phyloP scores from a whole-genome alignment of 805 yeast genomes.

The Yarrowia sp. region DNA sequence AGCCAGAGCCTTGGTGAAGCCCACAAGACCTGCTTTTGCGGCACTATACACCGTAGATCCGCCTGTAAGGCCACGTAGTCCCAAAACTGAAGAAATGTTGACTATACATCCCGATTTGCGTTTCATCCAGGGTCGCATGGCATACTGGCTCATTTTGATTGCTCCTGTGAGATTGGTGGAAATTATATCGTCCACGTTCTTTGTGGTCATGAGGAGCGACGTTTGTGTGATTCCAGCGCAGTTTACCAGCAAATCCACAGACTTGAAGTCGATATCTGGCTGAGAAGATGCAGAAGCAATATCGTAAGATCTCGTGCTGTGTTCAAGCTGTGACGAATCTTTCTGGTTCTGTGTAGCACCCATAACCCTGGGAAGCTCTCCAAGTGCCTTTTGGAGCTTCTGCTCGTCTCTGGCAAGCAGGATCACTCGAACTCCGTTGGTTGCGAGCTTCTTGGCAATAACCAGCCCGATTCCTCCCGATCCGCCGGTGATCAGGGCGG shows the following conservation, averaged over 20 bases:
- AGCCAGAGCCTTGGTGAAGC: conserved; percentile 66
- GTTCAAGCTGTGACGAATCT: background rate
- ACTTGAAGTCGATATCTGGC: conserved; percentile 19
- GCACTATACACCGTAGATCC: conserved; percentile 76
- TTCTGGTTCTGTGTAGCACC: background rate
- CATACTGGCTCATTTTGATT: conserved; percentile 61
- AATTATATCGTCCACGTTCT: conserved; percentile 57
- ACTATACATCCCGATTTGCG: conserved; percentile 55
- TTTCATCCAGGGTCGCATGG: conserved; percentile 60
- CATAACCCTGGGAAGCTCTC: too few relatives aligned
- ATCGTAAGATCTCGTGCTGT: conserved; percentile 10
- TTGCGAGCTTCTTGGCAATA: conserved; percentile 60
- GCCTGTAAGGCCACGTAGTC: conserved; percentile 53
- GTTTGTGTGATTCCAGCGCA: conserved; percentile 66
- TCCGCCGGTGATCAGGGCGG: conserved; percentile 63
- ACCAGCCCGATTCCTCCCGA: conserved; percentile 70
- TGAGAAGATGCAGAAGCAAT: background rate
- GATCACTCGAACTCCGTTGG: conserved; percentile 59
- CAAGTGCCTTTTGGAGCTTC: conserved; percentile 6
- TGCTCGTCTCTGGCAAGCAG: conserved; percentile 59
- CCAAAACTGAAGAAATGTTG: conserved; percentile 72
- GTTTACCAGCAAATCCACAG: conserved; percentile 60
- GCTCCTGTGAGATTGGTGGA: conserved; percentile 67
- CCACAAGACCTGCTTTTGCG: conserved; percentile 71
- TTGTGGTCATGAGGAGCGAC: conserved; percentile 57